These are phyloP conservation scores for Pythium folliculosum DNA, from an alignment of 352 stramenopile genomes.

Conservation along the genomic window DNA sequence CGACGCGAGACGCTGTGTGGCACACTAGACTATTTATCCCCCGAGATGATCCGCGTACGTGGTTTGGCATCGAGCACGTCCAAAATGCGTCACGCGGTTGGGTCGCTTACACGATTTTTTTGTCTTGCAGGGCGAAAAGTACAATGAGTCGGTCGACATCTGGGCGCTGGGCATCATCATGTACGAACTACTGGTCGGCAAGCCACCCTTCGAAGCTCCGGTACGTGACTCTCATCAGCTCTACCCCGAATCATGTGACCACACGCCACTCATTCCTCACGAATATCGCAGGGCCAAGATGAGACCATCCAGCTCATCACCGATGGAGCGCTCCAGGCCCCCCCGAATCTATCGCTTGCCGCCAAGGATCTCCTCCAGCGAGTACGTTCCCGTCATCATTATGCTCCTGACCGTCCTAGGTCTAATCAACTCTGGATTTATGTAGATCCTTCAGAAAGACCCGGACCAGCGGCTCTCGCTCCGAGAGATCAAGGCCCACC, in stretches of 20 bases:
- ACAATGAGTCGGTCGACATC: constrained; percentile 98
- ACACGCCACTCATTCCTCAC: no score
- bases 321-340: constrained; percentile 67
- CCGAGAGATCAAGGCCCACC: constrained; percentile 72
- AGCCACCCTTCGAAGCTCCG: constrained; percentile 96
- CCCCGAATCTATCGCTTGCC: constrained; percentile 65
- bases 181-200: constrained; percentile 97
- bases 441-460: constrained; percentile 76
- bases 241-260: no score
- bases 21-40: constrained; percentile 99
- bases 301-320: constrained; percentile 97
- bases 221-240: constrained; percentile 32
- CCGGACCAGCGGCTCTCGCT: constrained; percentile 61
- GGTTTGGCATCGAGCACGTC: background rate
- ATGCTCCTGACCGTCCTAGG: background rate
- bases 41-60: constrained; percentile 97
- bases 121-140: constrained; percentile 84
- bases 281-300: constrained; percentile 75
- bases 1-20: constrained; percentile 98
- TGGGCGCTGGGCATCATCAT: constrained; percentile 99
- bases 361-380: constrained; percentile 74
- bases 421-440: background rate
- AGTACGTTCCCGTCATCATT: constrained; percentile 31
- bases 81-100: no score
- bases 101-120: background rate